Evolutionary conservation across 768 basidiomycete species (phyloP).

Genomic region (Naganishia friedmannii): DNA sequence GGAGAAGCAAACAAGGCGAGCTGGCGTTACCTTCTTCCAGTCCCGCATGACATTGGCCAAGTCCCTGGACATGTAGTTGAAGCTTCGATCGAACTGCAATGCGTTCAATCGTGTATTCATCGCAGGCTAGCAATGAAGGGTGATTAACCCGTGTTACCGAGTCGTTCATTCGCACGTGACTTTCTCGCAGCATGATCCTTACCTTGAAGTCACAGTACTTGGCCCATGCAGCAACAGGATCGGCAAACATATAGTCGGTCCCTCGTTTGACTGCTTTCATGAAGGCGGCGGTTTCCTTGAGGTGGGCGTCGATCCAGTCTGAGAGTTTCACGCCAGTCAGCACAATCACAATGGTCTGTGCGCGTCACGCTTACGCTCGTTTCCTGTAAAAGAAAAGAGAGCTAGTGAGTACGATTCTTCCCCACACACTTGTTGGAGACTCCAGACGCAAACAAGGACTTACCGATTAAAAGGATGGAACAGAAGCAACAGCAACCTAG

Average conservation of each 20-base stretch:
- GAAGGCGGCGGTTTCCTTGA: constrained; percentile 36
- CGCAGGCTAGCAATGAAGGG: constrained; percentile 20
- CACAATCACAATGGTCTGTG: neutral
- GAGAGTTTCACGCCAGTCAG: neutral
- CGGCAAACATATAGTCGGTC: constrained; percentile 31
- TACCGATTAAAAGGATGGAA: constrained; percentile 29
- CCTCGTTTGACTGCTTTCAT: constrained; percentile 40
- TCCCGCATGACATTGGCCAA: constrained; percentile 35
- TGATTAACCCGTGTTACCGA: neutral
- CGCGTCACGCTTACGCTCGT: constrained; percentile 18
- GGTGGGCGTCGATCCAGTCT: constrained; percentile 34
- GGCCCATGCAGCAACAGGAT: constrained; percentile 36
- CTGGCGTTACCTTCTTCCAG: constrained; percentile 36
- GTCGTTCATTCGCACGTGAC: neutral
- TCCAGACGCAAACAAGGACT: neutral
- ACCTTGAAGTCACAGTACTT: constrained; percentile 31
- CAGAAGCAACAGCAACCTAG: constrained; percentile 42
- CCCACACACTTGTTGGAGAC: neutral
- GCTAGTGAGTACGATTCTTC: neutral
- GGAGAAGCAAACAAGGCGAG: neutral
- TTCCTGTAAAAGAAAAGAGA: constrained; percentile 13
- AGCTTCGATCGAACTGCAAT: constrained; percentile 38
- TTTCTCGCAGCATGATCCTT: neutral
- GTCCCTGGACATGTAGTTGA: constrained; percentile 36
- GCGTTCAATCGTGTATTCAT: constrained; percentile 36